Evolutionary conservation across 306 rosid species (phyloP).

Genomic region (Cucurbita moschata): DNA sequence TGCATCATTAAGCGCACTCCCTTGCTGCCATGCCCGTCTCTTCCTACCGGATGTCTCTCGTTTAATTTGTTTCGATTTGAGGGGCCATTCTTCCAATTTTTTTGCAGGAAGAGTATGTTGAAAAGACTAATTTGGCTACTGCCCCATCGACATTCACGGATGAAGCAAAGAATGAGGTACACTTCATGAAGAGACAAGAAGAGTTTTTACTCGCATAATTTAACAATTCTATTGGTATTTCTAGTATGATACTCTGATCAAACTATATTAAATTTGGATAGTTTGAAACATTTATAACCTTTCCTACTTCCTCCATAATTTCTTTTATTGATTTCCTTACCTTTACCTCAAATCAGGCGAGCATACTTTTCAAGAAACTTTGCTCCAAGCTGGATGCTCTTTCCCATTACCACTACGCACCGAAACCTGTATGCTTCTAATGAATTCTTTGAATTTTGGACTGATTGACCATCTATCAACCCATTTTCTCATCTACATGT

Average conservation of each 20-base stretch:
- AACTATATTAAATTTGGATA: neutral
- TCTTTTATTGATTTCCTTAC: neutral
- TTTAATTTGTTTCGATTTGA: no score
- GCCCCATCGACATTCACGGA: constrained; percentile 57
- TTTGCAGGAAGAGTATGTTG: constrained; percentile 74
- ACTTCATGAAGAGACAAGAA: neutral
- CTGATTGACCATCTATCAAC: neutral
- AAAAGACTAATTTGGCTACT: constrained; percentile 39
- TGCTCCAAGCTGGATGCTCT: constrained; percentile 83
- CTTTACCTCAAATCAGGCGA: constrained; percentile 47
- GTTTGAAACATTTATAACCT: neutral
- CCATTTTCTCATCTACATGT: constrained; percentile 1
- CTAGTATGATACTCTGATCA: neutral
- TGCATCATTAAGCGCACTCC: constrained; percentile 8
- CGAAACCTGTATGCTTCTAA: constrained; percentile 67
- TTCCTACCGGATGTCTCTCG: neutral
- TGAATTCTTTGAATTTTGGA: neutral
- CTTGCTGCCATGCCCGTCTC: neutral
- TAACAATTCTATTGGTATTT: neutral
- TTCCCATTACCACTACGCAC: constrained; percentile 82
- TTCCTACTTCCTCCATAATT: neutral
- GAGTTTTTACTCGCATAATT: constrained; percentile 3
- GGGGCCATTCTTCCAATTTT: neutral
- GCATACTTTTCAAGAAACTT: constrained; percentile 56
- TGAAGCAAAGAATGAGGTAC: constrained; percentile 68